Evolutionary conservation across 768 basidiomycete species (phyloP).

Genomic region (Phlebiopsis flavidoalba): DNA sequence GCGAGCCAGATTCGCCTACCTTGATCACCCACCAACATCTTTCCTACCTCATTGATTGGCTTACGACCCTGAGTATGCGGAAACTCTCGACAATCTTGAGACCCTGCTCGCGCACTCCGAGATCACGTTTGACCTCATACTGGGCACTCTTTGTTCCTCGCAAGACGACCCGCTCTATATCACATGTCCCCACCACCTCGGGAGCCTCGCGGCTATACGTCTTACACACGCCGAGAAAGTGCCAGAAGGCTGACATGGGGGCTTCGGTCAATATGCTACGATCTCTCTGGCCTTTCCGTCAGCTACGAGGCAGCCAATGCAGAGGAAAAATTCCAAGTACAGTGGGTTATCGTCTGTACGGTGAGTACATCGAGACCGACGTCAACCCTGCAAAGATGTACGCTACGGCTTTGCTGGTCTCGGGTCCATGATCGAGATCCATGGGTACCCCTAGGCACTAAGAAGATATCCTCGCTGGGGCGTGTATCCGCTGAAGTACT

Average conservation of each 20-base stretch:
- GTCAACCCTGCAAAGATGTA: conserved; percentile 9
- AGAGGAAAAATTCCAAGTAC: conserved; percentile 28
- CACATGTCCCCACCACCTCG: conserved; percentile 46
- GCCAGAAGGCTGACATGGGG: conserved; percentile 17
- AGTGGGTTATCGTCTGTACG: conserved; percentile 44
- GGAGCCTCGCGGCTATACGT: conserved; percentile 47
- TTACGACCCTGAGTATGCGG: conserved; percentile 45
- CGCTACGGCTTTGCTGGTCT: conserved; percentile 21
- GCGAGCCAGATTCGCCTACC: conserved; percentile 32
- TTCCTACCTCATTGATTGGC: conserved; percentile 43
- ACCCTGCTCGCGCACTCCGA: conserved; percentile 49
- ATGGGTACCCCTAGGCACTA: conserved; percentile 40
- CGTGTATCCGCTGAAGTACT: conserved; percentile 49
- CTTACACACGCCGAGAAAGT: conserved; percentile 36
- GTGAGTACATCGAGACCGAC: conserved; percentile 49
- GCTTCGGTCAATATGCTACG: conserved; percentile 14
- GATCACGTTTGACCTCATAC: conserved; percentile 48
- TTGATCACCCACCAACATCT: conserved; percentile 40
- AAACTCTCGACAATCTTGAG: conserved; percentile 42
- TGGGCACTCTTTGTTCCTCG: conserved; percentile 55
- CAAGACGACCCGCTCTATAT: conserved; percentile 44
- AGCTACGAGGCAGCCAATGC: conserved; percentile 3
- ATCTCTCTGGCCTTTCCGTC: conserved; percentile 17
- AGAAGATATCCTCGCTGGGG: conserved; percentile 45
- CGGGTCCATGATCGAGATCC: conserved; percentile 30